Conservation (phyloP, 2,329 filamentous ascomycete genomes). For the Fusarium sp. region DNA sequence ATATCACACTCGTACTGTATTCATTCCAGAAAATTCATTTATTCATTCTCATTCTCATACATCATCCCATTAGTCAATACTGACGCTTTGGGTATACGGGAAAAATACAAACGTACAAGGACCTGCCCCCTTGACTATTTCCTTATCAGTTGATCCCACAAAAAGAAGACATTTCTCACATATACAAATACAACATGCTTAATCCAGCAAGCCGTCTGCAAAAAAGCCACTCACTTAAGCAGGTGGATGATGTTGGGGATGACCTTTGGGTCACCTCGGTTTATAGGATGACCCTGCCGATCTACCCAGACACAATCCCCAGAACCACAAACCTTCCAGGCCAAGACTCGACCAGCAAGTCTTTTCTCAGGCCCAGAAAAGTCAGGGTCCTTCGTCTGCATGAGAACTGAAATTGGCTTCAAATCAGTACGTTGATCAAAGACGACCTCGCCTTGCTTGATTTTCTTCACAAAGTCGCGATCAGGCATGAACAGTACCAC, state of each 20-base stretch:
- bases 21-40: accelerated
- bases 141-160: too few species aligned
- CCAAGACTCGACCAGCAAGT: neutral
- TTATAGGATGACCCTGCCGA: neutral
- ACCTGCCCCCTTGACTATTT: neutral
- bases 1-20: too few species aligned
- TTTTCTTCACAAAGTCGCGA: neutral
- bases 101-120: too few species aligned
- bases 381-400: neutral
- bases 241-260: neutral
- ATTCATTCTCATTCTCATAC: too few species aligned
- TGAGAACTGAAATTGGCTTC: neutral
- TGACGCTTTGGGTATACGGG: accelerated
- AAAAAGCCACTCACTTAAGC: neutral
- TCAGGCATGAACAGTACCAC: neutral
- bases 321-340: neutral
- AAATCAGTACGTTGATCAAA: neutral
- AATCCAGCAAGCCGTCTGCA: accelerated
- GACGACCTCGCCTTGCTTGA: neutral
- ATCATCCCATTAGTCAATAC: neutral
- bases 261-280: neutral
- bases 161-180: accelerated
- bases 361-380: neutral
- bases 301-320: neutral
- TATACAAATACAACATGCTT: accelerated